Evolutionary conservation across 306 rosid species (phyloP), one percentile per base, ranked within the genome.

Genomic region (Citrullus mucosospermus): DNA sequence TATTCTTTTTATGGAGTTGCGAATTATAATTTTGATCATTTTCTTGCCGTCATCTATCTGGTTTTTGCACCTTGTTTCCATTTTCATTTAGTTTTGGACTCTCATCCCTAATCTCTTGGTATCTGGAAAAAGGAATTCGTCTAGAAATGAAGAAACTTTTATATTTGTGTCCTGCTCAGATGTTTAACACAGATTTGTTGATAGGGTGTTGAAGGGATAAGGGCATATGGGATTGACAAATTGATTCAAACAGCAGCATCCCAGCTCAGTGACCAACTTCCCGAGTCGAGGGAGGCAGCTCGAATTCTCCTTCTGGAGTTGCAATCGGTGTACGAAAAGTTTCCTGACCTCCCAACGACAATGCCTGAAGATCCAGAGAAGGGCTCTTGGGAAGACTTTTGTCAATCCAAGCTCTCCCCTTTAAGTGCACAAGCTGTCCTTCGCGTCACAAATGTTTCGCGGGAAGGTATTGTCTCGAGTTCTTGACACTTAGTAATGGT

Each of bases 201-300:
- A 81, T 78, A 95, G 99, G 99, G 97, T 69, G 91, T 85, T 76
- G 97, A 92, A 80, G 99, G 97, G 70, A 95, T 91, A 79, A 90
- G 89, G 67, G 73, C 88, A 30, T 92, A 89, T 80, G 99, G 99
- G 39, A 88, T 95, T 46, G 99, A 92, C 91, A 89, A 89, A 83
- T 85, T 95, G 87, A 91, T 95, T 85, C 97, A 86, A 83, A 91
- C 87, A 67, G 99, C 97, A 36, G 97, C 97, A 36, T 83, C 97
- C 68, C 99, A 95, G 86, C 89, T 95, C 79, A 91, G 97, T 14
- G 99, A 95, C 81, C 97, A 85, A 82, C 99, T 95, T 80, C 99
- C 99, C 3, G 99, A 92, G 83, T 95, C 99, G 0, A 85, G 99
- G 86, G 99, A 95, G 87, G 97, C 99, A 22, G 99, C 99, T 75